Evolutionary conservation across 2,329 filamentous ascomycete genomes (phyloP).

Genomic region (Hyphodiscus sp.): DNA sequence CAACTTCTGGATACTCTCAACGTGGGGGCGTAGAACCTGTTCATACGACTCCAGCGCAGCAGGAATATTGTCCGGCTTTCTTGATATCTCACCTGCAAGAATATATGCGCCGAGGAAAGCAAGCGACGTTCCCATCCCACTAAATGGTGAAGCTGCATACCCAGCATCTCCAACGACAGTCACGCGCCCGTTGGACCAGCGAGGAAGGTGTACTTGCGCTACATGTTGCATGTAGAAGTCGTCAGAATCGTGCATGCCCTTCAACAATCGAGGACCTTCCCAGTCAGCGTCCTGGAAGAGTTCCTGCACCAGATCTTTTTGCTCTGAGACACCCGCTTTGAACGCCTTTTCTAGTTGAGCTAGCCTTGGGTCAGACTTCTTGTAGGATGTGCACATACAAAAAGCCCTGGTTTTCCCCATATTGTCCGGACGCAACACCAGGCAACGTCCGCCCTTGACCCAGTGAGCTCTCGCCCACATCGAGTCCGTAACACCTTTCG

Average conservation of each 20-base stretch:
- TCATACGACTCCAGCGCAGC: conserved; percentile 40
- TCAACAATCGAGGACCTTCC: not conserved
- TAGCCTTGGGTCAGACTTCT: conserved; percentile 1
- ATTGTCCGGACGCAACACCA: conserved; percentile 37
- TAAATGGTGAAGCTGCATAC: conserved; percentile 41
- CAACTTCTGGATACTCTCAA: conserved; percentile 34
- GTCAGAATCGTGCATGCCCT: conserved; percentile 19
- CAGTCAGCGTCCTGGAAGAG: not conserved
- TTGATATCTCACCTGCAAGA: conserved; percentile 44
- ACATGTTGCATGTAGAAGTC: conserved; percentile 38
- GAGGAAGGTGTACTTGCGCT: conserved; percentile 36
- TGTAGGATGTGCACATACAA: conserved; percentile 25
- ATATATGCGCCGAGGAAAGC: conserved; percentile 45
- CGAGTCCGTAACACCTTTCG: conserved; percentile 30
- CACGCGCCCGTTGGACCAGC: conserved; percentile 40
- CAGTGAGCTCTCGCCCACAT: conserved; percentile 32
- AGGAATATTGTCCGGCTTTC: conserved; percentile 17
- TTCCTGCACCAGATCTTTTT: conserved; percentile 33
- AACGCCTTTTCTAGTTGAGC: conserved; percentile 25
- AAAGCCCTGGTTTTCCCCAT: conserved; percentile 35
- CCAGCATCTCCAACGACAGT: conserved; percentile 48
- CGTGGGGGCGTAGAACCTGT: conserved; percentile 35
- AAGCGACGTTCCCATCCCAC: conserved; percentile 45
- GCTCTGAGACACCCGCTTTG: conserved; percentile 25
- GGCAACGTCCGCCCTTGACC: conserved; percentile 29